Evolutionary conservation across 345 rosid species (phyloP).

Genomic region (Hypericum perforatum): DNA sequence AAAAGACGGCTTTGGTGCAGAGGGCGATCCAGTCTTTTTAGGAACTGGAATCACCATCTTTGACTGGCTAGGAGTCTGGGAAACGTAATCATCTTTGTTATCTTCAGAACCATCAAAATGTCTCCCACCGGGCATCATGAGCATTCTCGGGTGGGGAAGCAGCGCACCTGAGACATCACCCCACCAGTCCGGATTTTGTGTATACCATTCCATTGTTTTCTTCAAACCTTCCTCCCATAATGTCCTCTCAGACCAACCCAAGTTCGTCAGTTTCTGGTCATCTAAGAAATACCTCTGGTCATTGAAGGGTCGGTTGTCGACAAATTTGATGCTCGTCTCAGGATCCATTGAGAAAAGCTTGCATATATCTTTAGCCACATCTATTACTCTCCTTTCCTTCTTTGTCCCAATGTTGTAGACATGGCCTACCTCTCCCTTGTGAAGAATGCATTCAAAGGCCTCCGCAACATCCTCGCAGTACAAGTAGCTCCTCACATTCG

Average conservation of each 20-base stretch:
- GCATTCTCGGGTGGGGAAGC: slow-evolving; percentile 79
- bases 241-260: slow-evolving; percentile 81
- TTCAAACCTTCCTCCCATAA: slow-evolving; percentile 75
- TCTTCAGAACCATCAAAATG: slow-evolving; percentile 28
- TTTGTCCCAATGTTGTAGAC: slow-evolving; percentile 82
- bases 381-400: slow-evolving; percentile 81
- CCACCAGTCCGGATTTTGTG: slow-evolving; percentile 88
- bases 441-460: slow-evolving; percentile 81
- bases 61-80: slow-evolving; percentile 35
- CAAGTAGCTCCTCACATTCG: slow-evolving; percentile 72
- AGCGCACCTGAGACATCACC: slow-evolving; percentile 86
- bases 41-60: slow-evolving; percentile 57
- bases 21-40: slow-evolving; percentile 15
- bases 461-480: slow-evolving; percentile 95
- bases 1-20: slow-evolving; percentile 33
- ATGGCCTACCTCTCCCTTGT: slow-evolving; percentile 87
- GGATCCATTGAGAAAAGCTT: slow-evolving; percentile 61
- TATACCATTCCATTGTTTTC: slow-evolving; percentile 78
- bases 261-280: slow-evolving; percentile 65
- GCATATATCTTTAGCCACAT: slow-evolving; percentile 71
- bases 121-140: slow-evolving; percentile 63
- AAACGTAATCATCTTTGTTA: slow-evolving; percentile 18
- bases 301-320: slow-evolving; percentile 79
- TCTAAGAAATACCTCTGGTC: slow-evolving; percentile 95
- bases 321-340: slow-evolving; percentile 55